Evolutionary conservation across 768 basidiomycete genomes (phyloP).

Genomic region (Lanmaoa rubissima): DNA sequence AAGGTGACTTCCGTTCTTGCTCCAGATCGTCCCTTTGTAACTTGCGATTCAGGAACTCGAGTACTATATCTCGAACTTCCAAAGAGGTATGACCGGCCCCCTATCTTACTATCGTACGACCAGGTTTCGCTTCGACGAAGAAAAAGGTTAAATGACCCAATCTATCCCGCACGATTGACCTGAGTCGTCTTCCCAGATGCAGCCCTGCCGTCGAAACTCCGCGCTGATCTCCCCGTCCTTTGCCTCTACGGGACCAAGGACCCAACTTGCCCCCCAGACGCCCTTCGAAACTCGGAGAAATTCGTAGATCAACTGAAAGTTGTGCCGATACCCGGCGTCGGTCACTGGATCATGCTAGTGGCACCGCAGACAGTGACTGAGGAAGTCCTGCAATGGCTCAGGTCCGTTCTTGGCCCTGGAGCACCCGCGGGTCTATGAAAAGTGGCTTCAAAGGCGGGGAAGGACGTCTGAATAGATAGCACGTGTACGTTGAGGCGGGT

Average conservation of each 20-base stretch:
- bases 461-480: neutral
- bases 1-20: conserved; percentile 10
- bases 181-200: conserved; percentile 35
- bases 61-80: conserved; percentile 47
- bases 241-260: conserved; percentile 62
- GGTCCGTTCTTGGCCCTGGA: conserved; percentile 5
- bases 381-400: conserved; percentile 47
- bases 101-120: conserved; percentile 76
- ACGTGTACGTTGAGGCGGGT: neutral
- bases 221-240: conserved; percentile 53
- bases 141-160: conserved; percentile 35
- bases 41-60: conserved; percentile 48
- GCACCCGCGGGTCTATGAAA: conserved; percentile 6
- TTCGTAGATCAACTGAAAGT: conserved; percentile 52
- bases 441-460: neutral
- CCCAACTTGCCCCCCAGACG: conserved; percentile 39
- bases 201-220: conserved; percentile 42
- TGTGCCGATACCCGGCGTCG: conserved; percentile 50
- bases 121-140: conserved; percentile 63
- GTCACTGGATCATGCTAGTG: conserved; percentile 73
- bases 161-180: neutral
- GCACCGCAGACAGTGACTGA: conserved; percentile 53
- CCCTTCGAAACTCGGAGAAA: conserved; percentile 44
- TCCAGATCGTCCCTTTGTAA: conserved; percentile 1
- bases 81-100: conserved; percentile 60